phyloP scores from a whole-genome alignment of 345 rosid genomes.

The Gossypium mustelinum region DNA sequence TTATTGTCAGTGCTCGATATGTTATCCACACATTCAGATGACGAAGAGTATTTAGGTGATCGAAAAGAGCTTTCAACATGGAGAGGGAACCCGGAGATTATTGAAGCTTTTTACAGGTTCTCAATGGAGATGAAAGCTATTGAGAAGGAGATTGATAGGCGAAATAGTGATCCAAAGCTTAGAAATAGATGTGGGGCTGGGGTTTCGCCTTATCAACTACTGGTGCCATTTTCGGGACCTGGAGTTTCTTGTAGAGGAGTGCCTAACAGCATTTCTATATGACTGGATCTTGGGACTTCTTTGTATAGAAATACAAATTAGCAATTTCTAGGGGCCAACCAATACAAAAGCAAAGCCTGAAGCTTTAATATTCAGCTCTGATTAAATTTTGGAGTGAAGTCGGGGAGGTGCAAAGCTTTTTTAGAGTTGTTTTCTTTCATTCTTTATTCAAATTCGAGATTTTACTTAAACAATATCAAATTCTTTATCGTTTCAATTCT shows the following conservation, averaged over 20 bases:
- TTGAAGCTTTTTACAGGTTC: conserved; percentile 5
- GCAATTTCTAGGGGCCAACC: background rate
- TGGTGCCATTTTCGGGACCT: conserved; percentile 75
- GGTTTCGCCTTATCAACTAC: conserved; percentile 38
- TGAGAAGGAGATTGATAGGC: conserved; percentile 71
- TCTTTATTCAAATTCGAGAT: too few species aligned
- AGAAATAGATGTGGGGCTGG: conserved; percentile 37
- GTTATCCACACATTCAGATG: conserved; percentile 4
- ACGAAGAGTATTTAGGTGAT: conserved; percentile 16
- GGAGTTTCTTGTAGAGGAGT: conserved; percentile 95
- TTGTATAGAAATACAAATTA: background rate
- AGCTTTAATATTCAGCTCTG: too few species aligned
- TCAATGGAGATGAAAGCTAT: conserved; percentile 47
- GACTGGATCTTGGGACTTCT: too few species aligned
- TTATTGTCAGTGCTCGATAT: conserved; percentile 6
- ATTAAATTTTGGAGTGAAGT: too few species aligned
- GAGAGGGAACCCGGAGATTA: background rate
- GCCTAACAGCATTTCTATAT: conserved; percentile 73
- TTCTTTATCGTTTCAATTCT: too few species aligned
- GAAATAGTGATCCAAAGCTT: conserved; percentile 54
- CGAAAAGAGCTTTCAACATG: conserved; percentile 8
- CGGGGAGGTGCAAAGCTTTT: too few species aligned
- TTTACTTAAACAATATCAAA: too few species aligned
- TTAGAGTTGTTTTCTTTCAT: too few species aligned
- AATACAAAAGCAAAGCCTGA: background rate